These are phyloP conservation scores for Xylaria longipes DNA, from an alignment of 495 filamentous ascomycete genomes.

Conservation along the genomic window DNA sequence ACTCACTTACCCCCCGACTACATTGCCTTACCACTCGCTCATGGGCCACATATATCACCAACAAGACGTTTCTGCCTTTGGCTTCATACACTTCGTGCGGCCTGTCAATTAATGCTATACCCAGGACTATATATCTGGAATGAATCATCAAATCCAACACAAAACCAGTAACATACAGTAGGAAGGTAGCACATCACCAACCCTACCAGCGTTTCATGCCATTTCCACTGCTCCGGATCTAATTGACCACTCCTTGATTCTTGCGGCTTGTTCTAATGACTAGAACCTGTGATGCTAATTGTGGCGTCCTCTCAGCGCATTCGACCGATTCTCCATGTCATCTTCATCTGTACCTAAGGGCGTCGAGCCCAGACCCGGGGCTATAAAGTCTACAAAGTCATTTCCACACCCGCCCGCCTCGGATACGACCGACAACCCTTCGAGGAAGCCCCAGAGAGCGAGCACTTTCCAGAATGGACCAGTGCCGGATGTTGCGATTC, in stretches of 20 bases:
- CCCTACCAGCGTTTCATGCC: slow-evolving; percentile 1
- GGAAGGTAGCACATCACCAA: neutral
- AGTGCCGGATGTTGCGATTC: slow-evolving; percentile 47
- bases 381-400: slow-evolving; percentile 49
- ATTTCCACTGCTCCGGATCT: neutral
- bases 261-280: neutral
- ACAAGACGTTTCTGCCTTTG: slow-evolving; percentile 4
- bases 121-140: neutral
- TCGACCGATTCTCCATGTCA: slow-evolving; percentile 34
- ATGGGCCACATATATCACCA: neutral
- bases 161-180: neutral
- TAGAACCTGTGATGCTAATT: slow-evolving; percentile 22
- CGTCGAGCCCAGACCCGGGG: slow-evolving; percentile 34
- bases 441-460: slow-evolving; percentile 59
- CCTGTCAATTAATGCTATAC: neutral
- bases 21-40: neutral
- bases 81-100: neutral
- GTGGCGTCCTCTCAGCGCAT: slow-evolving; percentile 26
- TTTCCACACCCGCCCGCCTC: slow-evolving; percentile 62
- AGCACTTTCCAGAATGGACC: slow-evolving; percentile 66
- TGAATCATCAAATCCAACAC: neutral
- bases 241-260: neutral
- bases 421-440: slow-evolving; percentile 43
- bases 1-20: neutral
- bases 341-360: slow-evolving; percentile 45